Evolutionary conservation across 2,329 filamentous ascomycete genomes (phyloP).

Genomic region (Phyllosticta citriasiana): DNA sequence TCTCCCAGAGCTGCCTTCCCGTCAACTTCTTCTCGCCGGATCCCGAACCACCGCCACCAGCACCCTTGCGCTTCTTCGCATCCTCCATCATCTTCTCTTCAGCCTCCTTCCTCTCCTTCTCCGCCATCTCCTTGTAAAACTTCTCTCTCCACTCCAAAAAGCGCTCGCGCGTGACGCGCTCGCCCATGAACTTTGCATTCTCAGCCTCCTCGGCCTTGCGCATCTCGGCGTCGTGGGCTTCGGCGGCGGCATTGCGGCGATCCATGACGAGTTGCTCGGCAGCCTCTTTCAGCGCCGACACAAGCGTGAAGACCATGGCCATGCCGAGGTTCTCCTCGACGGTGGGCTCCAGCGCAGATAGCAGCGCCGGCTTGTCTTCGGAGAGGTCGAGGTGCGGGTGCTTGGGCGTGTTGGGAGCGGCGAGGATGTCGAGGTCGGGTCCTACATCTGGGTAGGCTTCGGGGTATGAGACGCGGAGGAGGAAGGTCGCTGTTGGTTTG

Average conservation of each 20-base stretch:
- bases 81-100: conserved; percentile 63
- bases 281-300: conserved; percentile 76
- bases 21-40: conserved; percentile 71
- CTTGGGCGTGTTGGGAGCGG: conserved; percentile 58
- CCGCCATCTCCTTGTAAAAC: conserved; percentile 74
- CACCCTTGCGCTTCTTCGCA: conserved; percentile 34
- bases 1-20: conserved; percentile 43
- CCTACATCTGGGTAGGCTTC: conserved; percentile 81
- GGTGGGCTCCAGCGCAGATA: conserved; percentile 60
- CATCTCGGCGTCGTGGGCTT: conserved; percentile 41
- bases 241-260: conserved; percentile 55
- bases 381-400: conserved; percentile 69
- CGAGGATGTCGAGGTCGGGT: conserved; percentile 69
- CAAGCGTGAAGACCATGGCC: conserved; percentile 92
- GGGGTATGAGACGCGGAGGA: conserved; percentile 83
- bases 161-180: conserved; percentile 73
- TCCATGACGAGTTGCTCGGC: conserved; percentile 78
- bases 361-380: conserved; percentile 65
- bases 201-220: conserved; percentile 75
- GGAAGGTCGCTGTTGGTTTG: conserved; percentile 49
- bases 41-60: not conserved
- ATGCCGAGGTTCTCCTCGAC: conserved; percentile 92
- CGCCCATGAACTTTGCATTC: conserved; percentile 93
- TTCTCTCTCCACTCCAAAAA: conserved; percentile 74
- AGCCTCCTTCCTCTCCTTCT: conserved; percentile 48